Evolutionary conservation across 2,329 filamentous ascomycete genomes (phyloP).

Genomic region (Aureobasidium musti): DNA sequence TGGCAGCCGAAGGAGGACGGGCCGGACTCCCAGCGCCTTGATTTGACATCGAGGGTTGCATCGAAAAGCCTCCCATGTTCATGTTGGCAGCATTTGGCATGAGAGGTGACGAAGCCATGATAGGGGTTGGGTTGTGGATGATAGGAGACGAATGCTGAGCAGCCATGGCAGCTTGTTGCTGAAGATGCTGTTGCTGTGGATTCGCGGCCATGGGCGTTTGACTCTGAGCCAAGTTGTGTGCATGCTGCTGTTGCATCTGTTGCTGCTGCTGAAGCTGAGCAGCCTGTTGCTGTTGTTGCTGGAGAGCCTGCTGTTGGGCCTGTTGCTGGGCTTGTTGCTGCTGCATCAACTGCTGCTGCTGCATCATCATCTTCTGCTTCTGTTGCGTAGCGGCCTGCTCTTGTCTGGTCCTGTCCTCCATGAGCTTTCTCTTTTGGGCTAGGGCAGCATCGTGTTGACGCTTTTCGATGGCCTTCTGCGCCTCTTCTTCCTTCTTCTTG

Average conservation of each 20-base stretch:
- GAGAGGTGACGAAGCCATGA: conserved; percentile 50
- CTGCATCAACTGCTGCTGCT: conserved; percentile 42
- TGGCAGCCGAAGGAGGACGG: conserved; percentile 66
- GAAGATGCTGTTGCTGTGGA: conserved; percentile 45
- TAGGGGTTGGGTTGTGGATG: conserved; percentile 50
- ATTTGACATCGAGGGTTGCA: conserved; percentile 63
- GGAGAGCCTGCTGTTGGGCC: conserved; percentile 41
- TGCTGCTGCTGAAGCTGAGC: conserved; percentile 49
- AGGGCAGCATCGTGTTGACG: conserved; percentile 41
- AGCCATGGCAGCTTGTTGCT: conserved; percentile 45
- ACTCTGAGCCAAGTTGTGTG: conserved; percentile 30
- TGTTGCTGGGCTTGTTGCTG: conserved; percentile 49
- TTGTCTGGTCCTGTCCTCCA: conserved; percentile 40
- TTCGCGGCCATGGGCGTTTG: conserved; percentile 32
- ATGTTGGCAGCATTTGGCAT: conserved; percentile 37
- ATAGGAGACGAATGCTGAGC: conserved; percentile 65
- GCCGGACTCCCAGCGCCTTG: conserved; percentile 67
- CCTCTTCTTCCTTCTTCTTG: conserved; percentile 53
- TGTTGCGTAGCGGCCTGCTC: conserved; percentile 46
- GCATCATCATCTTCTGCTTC: conserved; percentile 48
- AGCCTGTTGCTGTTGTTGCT: conserved; percentile 47
- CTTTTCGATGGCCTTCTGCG: conserved; percentile 51
- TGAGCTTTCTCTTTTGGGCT: conserved; percentile 42
- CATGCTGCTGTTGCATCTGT: conserved; percentile 45
- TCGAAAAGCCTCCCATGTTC: conserved; percentile 49